Evolutionary conservation across 352 stramenopile species (phyloP), one percentile per base, ranked within the genome.

Genomic region (Peronosclerospora sorghi): DNA sequence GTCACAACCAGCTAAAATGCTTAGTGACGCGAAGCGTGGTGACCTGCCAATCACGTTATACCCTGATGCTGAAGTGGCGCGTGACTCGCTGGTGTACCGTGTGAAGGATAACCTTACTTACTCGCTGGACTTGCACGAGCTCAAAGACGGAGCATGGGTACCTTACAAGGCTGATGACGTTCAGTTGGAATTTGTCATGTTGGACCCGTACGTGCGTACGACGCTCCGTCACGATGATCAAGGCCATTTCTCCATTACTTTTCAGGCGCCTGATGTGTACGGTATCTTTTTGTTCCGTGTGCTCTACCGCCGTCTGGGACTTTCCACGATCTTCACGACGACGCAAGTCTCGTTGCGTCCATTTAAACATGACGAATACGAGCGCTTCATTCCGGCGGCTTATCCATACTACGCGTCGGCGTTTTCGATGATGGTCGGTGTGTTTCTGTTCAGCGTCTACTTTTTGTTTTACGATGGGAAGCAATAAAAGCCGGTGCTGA

Each of bases 341-440:
- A 94, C 65, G 49, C 84, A 97, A 58, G 87, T 97, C 24, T 93
- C 75, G 19, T 68, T 97, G 24, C 84, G 89, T 9, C 89, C 87
- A 32, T 97, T 86, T 75, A 96, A 95, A 67, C 89, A 97, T 68
- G 87, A 96, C 67, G 89, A 97, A 65, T 96, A 96, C 69, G 86
- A 96, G 60, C 76, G 89, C 43, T 97, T 96, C 67, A 95, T 97
- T 43, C 68, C 83, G 2, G 78, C 73, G 5, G 89, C 89, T 19
- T 96, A 85, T 57, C 89, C 87, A 30, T 97, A 97, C 72, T 97
- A 97, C 57, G 68, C 77, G 2, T 89, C 76, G 29, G 79, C 82
- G 20, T 92, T 96, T 50, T 90, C 83, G 20, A 87, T 95, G 61
- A 96, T 95, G 83, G 57, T 64, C 6, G 87, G 78, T 27, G 86